phyloP scores from a whole-genome alignment of 2,329 filamentous ascomycete genomes.

The Penicillium sp. region DNA sequence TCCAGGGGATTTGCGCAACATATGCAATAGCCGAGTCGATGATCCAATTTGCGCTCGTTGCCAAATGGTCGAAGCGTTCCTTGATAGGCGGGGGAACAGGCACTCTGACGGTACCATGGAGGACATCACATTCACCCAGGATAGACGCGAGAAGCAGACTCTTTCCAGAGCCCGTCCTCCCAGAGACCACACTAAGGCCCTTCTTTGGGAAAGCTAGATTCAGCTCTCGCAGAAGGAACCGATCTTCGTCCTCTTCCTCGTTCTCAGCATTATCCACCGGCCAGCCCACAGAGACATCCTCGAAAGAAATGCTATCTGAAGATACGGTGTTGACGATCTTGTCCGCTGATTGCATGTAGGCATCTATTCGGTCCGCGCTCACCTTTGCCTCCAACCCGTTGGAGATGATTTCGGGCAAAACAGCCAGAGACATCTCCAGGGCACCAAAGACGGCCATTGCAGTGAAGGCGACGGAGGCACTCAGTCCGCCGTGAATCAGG shows the following conservation, averaged over 20 bases:
- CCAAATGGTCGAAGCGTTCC: conserved; percentile 63
- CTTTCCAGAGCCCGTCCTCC: conserved; percentile 77
- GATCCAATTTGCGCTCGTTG: conserved; percentile 56
- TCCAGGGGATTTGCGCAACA: conserved; percentile 80
- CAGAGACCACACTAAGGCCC: conserved; percentile 73
- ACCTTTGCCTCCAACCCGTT: conserved; percentile 71
- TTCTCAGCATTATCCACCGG: conserved; percentile 63
- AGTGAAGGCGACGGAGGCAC: conserved; percentile 76
- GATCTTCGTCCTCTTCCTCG: conserved; percentile 52
- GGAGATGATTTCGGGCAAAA: conserved; percentile 72
- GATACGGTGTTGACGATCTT: conserved; percentile 63
- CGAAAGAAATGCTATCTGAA: conserved; percentile 63
- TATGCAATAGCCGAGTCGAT: conserved; percentile 63
- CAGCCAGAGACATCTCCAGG: conserved; percentile 70
- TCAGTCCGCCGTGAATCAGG: conserved; percentile 61
- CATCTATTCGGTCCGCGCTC: conserved; percentile 71
- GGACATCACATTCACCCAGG: conserved; percentile 71
- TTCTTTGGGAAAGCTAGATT: conserved; percentile 67
- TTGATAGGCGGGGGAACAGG: conserved; percentile 45
- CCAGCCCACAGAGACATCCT: conserved; percentile 72
- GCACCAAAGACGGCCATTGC: conserved; percentile 70
- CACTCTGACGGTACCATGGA: conserved; percentile 59
- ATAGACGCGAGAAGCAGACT: conserved; percentile 72
- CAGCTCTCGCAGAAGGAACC: conserved; percentile 67
- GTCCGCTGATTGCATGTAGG: conserved; percentile 69